Conservation (phyloP, 2,329 filamentous ascomycete species). For the Apiospora sp. region DNA sequence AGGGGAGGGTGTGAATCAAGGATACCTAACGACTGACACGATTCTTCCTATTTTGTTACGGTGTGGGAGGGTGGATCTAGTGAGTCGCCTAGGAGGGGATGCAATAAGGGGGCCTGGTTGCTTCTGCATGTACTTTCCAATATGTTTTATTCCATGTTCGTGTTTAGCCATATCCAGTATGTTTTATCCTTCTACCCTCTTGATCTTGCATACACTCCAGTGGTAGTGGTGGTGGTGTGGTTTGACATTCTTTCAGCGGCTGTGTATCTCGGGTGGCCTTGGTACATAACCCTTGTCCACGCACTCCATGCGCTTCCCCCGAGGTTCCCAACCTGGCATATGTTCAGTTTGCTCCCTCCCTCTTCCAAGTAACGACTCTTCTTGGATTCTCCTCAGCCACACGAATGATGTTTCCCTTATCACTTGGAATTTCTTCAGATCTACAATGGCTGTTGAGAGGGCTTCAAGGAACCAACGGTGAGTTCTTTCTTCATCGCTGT, state of each 20-base stretch:
- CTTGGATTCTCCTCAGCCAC: too few species aligned
- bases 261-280: neutral
- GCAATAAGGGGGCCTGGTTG: neutral
- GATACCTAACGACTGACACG: neutral
- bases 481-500: neutral
- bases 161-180: conserved; percentile 12
- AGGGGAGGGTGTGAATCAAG: neutral
- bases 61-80: neutral
- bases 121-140: neutral
- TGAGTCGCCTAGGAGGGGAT: neutral
- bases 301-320: neutral
- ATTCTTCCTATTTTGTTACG: neutral
- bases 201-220: neutral
- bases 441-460: too few species aligned
- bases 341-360: neutral
- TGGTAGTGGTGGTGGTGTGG: neutral
- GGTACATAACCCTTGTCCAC: neutral
- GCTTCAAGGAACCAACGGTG: too few species aligned
- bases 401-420: too few species aligned
- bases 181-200: neutral
- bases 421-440: too few species aligned
- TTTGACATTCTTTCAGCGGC: neutral
- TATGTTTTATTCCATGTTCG: neutral
- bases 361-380: neutral
- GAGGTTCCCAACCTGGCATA: neutral